Evolutionary conservation across 2,329 filamentous ascomycete species (phyloP).

Genomic region (Malbranchea cinnamomea): DNA sequence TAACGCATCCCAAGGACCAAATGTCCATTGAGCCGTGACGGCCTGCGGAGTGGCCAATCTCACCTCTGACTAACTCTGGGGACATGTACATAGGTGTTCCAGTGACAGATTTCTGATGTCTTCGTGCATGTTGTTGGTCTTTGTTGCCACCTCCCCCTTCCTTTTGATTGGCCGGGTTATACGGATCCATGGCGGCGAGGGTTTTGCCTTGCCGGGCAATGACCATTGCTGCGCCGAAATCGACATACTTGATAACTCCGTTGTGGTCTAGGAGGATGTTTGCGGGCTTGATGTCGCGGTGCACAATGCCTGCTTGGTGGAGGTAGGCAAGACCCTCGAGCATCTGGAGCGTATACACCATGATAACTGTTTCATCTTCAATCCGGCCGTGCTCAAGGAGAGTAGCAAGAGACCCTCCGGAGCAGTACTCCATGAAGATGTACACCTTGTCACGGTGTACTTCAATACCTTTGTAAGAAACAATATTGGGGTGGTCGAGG

Average conservation of each 20-base stretch:
- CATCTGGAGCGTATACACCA: conserved; percentile 56
- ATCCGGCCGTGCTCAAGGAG: conserved; percentile 91
- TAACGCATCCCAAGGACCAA: conserved; percentile 54
- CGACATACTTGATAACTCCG: conserved; percentile 97
- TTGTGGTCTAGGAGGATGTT: conserved; percentile 69
- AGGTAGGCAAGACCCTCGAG: conserved; percentile 43
- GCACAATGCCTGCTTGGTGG: conserved; percentile 40
- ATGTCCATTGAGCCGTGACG: conserved; percentile 57
- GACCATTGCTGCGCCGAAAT: conserved; percentile 94
- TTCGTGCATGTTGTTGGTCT: conserved; percentile 15
- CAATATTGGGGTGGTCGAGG: conserved; percentile 91
- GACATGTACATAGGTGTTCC: conserved; percentile 99
- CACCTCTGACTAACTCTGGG: conserved; percentile 91
- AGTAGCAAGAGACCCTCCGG: conserved; percentile 77
- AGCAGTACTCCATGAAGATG: conserved; percentile 99
- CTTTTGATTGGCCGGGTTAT: conserved; percentile 33
- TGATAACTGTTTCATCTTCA: conserved; percentile 38
- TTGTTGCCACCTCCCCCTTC: conserved; percentile 11
- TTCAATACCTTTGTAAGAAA: conserved; percentile 95
- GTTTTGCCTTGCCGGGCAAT: conserved; percentile 90
- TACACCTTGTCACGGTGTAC: conserved; percentile 99
- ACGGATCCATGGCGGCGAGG: conserved; percentile 49
- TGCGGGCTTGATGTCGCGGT: conserved; percentile 49
- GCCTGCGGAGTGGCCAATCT: conserved; percentile 54
- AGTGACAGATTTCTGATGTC: conserved; percentile 78